A percentile compares a stretch with the other conserved stretches of the same genome.
Evolutionary conservation across 345 rosid species (phyloP).

Genomic region (Tarenaya hassleriana): DNA sequence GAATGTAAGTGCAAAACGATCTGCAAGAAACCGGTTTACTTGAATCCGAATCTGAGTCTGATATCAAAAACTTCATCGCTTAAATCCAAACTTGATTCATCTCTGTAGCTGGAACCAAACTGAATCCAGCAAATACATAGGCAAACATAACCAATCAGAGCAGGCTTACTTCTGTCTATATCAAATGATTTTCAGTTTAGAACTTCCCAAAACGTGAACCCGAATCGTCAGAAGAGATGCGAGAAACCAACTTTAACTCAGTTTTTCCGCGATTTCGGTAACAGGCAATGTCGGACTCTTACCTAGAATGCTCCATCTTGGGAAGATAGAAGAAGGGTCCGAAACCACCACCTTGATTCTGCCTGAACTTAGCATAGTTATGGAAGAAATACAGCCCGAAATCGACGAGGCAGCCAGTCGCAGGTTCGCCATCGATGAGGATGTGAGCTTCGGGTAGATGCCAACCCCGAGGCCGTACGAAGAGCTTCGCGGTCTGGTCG

Average conservation of each 20-base stretch:
- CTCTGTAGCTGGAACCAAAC: background rate
- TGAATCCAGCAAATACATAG: background rate
- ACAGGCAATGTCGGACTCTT: constrained; percentile 2
- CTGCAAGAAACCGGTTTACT: background rate
- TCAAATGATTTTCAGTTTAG: too few species aligned
- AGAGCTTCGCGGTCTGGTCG: constrained; percentile 68
- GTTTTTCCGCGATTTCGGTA: too few species aligned
- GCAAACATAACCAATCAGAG: too few species aligned
- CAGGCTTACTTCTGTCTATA: background rate
- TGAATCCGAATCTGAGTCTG: background rate
- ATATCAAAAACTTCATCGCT: background rate
- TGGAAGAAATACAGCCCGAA: constrained; percentile 90
- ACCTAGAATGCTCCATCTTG: constrained; percentile 95
- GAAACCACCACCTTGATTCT: constrained; percentile 63
- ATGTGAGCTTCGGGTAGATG: constrained; percentile 86
- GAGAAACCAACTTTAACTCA: too few species aligned
- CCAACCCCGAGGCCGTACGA: constrained; percentile 92
- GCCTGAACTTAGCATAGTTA: constrained; percentile 56
- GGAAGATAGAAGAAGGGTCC: constrained; percentile 98
- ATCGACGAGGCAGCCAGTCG: constrained; percentile 82
- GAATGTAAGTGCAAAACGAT: too few species aligned
- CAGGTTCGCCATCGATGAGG: constrained; percentile 79
- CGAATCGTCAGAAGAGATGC: too few species aligned
- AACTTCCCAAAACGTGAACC: too few species aligned
- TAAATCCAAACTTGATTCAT: background rate